A percentile compares a stretch with the other conserved stretches of the same genome.
Conservation (phyloP, 306 rosid genomes). For the Neltuma alba region DNA sequence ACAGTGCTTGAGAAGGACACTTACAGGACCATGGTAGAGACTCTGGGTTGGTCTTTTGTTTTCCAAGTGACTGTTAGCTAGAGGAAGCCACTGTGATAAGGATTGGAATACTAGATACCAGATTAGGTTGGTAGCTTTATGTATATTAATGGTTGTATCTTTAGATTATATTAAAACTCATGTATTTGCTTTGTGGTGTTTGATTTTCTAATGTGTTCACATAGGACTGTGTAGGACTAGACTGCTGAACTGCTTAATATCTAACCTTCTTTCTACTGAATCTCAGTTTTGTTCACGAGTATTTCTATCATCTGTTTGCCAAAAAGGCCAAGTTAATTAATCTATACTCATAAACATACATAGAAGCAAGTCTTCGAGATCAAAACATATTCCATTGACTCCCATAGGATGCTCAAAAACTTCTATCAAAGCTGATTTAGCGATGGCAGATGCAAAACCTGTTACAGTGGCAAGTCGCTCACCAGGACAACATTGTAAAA, state of each 20-base stretch:
- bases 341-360: background rate
- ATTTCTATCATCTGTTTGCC: background rate
- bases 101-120: conserved; percentile 33
- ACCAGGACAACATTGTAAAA: conserved; percentile 44
- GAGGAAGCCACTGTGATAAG: conserved; percentile 37
- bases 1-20: conserved; percentile 79
- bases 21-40: conserved; percentile 95
- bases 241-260: conserved; percentile 23
- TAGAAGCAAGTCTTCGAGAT: background rate
- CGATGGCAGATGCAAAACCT: conserved; percentile 74
- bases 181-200: conserved; percentile 29
- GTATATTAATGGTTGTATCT: conserved; percentile 43
- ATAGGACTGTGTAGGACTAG: conserved; percentile 20
- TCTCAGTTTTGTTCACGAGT: background rate
- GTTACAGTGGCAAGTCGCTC: conserved; percentile 59
- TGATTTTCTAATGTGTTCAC: background rate
- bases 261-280: conserved; percentile 2
- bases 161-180: conserved; percentile 47
- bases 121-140: conserved; percentile 45
- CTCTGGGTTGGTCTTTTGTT: conserved; percentile 16
- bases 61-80: conserved; percentile 5
- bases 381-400: conserved; percentile 37
- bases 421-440: conserved; percentile 72
- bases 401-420: conserved; percentile 69
- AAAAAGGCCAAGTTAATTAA: background rate